phyloP scores from a whole-genome alignment of 495 filamentous ascomycete genomes.

The Pseudevernia furfuracea region DNA sequence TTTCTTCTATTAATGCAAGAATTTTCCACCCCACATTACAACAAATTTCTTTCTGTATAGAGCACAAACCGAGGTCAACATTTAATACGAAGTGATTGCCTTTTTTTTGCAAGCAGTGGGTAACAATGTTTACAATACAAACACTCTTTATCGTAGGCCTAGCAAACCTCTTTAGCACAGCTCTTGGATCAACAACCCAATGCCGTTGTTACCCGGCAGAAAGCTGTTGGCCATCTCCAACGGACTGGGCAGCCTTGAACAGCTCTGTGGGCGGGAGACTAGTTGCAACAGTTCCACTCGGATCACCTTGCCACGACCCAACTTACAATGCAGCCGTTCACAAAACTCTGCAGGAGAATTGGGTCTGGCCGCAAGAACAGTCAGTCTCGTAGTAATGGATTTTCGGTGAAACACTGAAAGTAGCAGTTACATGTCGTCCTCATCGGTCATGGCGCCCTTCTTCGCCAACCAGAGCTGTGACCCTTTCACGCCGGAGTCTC shows the following conservation, averaged over 20 bases:
- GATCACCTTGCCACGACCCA: conserved; percentile 39
- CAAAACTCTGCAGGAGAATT: conserved; percentile 24
- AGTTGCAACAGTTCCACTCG: conserved; percentile 41
- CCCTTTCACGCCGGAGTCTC: conserved; percentile 43
- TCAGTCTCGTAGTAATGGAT: conserved; percentile 21
- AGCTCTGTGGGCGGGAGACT: conserved; percentile 37
- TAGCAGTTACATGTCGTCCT: conserved; percentile 23
- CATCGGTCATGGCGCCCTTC: conserved; percentile 38
- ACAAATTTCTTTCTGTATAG: no score
- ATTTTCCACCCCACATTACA: no score
- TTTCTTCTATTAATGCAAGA: no score
- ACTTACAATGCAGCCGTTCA: conserved; percentile 34
- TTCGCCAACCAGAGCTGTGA: conserved; percentile 46
- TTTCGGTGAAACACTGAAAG: conserved; percentile 29
- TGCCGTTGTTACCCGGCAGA: conserved; percentile 35
- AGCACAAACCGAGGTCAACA: no score
- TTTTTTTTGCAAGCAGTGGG: background rate
- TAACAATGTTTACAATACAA: background rate
- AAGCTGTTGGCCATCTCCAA: conserved; percentile 38
- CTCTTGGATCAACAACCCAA: background rate
- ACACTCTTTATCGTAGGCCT: background rate
- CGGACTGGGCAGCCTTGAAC: conserved; percentile 40
- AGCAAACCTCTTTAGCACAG: background rate
- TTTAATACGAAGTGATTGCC: no score
- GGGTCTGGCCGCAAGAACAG: conserved; percentile 33